Conservation (phyloP, 805 yeast genomes). For the Saturnispora halmiae region DNA sequence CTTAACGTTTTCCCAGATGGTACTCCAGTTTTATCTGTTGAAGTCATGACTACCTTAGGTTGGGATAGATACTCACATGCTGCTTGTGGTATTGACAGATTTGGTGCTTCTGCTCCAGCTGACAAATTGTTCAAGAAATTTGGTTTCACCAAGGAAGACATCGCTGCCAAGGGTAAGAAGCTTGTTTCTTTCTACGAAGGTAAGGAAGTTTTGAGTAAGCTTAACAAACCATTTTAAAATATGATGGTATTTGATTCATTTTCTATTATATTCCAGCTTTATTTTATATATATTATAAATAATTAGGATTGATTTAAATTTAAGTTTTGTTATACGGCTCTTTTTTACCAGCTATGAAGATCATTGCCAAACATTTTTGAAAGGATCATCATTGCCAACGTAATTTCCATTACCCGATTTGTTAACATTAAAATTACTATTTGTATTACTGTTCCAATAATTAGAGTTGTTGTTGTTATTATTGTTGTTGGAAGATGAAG, state of each 20-base stretch:
- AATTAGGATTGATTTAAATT: no score
- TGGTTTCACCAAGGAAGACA: conserved; percentile 88
- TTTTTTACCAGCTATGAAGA: not conserved
- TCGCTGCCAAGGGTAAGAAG: conserved; percentile 76
- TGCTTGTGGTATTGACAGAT: conserved; percentile 90
- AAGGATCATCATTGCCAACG: conserved; percentile 23
- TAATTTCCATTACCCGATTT: conserved; percentile 5
- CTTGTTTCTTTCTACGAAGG: conserved; percentile 81
- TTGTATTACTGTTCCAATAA: conserved; percentile 13
- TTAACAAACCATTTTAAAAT: conserved; percentile 62
- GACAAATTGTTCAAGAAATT: conserved; percentile 72
- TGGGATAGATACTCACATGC: conserved; percentile 96
- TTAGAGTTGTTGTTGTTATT: no score
- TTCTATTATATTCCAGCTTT: not conserved
- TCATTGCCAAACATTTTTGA: conserved; percentile 26
- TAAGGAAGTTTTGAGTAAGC: conserved; percentile 59
- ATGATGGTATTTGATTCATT: no score
- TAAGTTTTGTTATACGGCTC: not conserved
- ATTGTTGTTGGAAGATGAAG: no score
- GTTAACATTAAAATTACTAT: not conserved
- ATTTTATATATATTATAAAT: not conserved
- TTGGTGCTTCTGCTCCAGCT: conserved; percentile 95
- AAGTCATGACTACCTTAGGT: conserved; percentile 84
- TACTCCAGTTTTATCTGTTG: conserved; percentile 86
- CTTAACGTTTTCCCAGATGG: conserved; percentile 90